Evolutionary conservation across 192 early-diverging fungal genomes (phyloP).

Genomic region (Coemansia sp.): DNA sequence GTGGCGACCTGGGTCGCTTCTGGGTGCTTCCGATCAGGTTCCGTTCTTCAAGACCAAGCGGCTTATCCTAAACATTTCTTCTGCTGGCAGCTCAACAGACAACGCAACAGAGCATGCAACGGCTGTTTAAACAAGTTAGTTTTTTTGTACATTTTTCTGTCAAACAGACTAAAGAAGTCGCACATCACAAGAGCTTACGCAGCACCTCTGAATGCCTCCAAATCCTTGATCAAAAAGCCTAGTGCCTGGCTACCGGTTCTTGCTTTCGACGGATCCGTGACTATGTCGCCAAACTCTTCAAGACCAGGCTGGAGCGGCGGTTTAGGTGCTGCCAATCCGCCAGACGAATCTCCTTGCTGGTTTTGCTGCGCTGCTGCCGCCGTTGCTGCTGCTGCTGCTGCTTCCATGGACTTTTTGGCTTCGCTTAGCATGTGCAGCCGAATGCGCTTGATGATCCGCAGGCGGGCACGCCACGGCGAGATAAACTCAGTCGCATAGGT

Average conservation of each 20-base stretch:
- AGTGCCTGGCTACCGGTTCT: constrained; percentile 43
- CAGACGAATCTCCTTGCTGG: neutral
- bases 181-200: too few species aligned
- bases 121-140: neutral
- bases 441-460: constrained; percentile 88
- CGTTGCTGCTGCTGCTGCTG: neutral
- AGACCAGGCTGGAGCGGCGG: neutral
- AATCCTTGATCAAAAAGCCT: constrained; percentile 35
- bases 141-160: neutral
- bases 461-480: constrained; percentile 86
- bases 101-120: too few species aligned
- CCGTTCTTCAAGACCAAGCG: constrained; percentile 33
- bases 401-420: constrained; percentile 6
- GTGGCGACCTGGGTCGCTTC: constrained; percentile 28
- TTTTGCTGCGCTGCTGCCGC: neutral
- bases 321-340: neutral
- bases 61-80: constrained; percentile 25
- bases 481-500: constrained; percentile 63
- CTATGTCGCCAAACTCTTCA: constrained; percentile 31
- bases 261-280: constrained; percentile 27
- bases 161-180: too few species aligned
- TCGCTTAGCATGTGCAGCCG: constrained; percentile 29
- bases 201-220: constrained; percentile 22
- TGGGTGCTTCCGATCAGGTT: constrained; percentile 3
- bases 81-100: too few species aligned